Percentiles rank a stretch among this genome's conserved stretches.
phyloP scores from a whole-genome alignment of 495 filamentous ascomycete species.

The Daldinia concentrica region DNA sequence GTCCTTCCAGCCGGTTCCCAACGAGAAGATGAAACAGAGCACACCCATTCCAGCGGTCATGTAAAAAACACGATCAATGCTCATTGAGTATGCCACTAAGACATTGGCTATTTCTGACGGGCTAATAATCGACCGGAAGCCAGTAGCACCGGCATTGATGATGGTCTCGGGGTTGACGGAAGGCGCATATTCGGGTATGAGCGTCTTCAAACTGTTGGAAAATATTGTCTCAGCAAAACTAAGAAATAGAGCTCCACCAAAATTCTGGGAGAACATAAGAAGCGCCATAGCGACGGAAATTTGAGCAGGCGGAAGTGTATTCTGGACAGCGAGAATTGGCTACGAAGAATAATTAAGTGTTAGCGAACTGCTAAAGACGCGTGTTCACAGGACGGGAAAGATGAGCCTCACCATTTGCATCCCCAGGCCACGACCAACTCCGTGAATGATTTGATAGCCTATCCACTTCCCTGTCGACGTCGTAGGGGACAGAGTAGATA shows the following conservation, averaged over 20 bases:
- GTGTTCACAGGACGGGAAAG: background rate
- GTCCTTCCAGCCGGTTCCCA: slow-evolving; percentile 61
- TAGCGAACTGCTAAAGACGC: background rate
- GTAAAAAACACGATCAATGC: slow-evolving; percentile 50
- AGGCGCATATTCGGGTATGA: slow-evolving; percentile 6
- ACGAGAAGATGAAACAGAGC: slow-evolving; percentile 38
- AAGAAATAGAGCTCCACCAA: slow-evolving; percentile 4
- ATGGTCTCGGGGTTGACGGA: background rate
- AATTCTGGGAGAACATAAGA: slow-evolving; percentile 2
- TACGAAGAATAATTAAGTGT: background rate
- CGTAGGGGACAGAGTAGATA: background rate
- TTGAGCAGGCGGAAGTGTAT: slow-evolving; percentile 6
- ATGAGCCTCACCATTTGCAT: background rate
- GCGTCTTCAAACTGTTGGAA: background rate
- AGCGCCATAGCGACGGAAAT: slow-evolving; percentile 2
- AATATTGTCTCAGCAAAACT: slow-evolving; percentile 2
- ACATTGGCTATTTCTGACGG: slow-evolving; percentile 23
- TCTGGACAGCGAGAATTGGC: slow-evolving; percentile 3
- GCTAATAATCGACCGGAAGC: background rate
- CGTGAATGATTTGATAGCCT: slow-evolving; percentile 1
- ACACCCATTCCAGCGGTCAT: slow-evolving; percentile 42
- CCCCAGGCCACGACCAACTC: slow-evolving; percentile 3
- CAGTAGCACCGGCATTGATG: background rate
- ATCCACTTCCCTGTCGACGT: background rate
- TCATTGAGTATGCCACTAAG: slow-evolving; percentile 54